Evolutionary conservation across 768 basidiomycete genomes (phyloP).

Genomic region (Pleurotus sapidus): DNA sequence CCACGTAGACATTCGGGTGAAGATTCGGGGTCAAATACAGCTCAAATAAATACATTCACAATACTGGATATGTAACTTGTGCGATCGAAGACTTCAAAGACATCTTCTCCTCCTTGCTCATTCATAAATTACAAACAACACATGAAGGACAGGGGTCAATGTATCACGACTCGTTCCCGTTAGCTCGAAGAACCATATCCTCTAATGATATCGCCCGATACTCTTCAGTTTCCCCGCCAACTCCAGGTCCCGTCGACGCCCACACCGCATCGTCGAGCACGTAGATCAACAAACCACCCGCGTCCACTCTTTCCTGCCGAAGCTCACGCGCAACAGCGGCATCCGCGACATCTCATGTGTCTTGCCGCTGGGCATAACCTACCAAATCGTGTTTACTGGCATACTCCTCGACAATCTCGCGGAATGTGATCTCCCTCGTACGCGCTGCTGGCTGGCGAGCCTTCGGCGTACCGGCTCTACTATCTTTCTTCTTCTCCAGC

Average conservation of each 20-base stretch:
- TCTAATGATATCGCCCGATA: slow-evolving; percentile 82
- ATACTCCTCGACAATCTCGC: slow-evolving; percentile 88
- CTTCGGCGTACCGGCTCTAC: slow-evolving; percentile 28
- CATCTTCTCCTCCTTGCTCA: no score
- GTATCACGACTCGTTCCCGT: slow-evolving; percentile 4
- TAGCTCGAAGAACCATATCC: slow-evolving; percentile 78
- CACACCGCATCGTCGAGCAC: slow-evolving; percentile 93
- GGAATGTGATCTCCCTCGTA: slow-evolving; percentile 86
- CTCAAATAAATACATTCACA: no score
- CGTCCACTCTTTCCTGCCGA: slow-evolving; percentile 52
- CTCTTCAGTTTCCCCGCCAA: slow-evolving; percentile 50
- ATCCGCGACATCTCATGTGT: slow-evolving; percentile 84
- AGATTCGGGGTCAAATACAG: no score
- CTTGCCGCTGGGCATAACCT: slow-evolving; percentile 83
- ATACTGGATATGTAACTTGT: no score
- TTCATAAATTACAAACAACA: neutral
- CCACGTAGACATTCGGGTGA: no score
- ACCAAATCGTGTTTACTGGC: slow-evolving; percentile 84
- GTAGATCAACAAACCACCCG: slow-evolving; percentile 87
- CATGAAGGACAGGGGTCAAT: neutral
- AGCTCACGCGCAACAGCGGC: slow-evolving; percentile 85
- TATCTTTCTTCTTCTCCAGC: neutral
- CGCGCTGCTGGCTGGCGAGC: slow-evolving; percentile 42
- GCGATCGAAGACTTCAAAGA: no score
- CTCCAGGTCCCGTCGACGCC: slow-evolving; percentile 51